These are phyloP conservation scores for Bimuria novae-zelandiae DNA, from an alignment of 2,329 filamentous ascomycete genomes.

Conservation along the genomic window DNA sequence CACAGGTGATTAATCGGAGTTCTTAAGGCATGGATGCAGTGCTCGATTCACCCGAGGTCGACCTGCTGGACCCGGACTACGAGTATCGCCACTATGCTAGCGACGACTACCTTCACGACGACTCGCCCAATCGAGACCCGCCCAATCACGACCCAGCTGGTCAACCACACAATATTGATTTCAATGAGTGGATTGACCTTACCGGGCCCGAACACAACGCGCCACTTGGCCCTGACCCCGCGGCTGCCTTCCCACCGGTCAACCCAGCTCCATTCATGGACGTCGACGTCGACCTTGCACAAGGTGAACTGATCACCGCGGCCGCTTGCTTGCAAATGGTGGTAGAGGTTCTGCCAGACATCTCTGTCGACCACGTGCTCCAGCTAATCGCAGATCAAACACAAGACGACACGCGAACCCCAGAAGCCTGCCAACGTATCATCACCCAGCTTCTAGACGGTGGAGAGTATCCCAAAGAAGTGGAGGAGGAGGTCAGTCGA, in stretches of 20 bases:
- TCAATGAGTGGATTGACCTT: neutral
- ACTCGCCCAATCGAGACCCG: neutral
- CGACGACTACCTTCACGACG: neutral
- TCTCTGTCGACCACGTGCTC: constrained; percentile 38
- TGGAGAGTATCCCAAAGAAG: constrained; percentile 42
- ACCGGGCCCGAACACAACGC: neutral
- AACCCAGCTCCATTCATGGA: too few species aligned
- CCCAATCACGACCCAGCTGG: neutral
- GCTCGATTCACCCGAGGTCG: constrained; percentile 12
- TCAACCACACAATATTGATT: neutral
- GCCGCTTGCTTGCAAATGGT: constrained; percentile 37
- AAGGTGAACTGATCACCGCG: constrained; percentile 22
- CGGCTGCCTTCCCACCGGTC: too few species aligned
- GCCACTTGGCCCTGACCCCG: too few species aligned
- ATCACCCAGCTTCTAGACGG: constrained; percentile 37
- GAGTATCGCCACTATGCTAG: neutral
- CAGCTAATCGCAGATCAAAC: constrained; percentile 28
- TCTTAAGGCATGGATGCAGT: neutral
- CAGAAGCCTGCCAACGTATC: constrained; percentile 30
- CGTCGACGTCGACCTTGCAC: neutral
- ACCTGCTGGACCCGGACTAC: constrained; percentile 31
- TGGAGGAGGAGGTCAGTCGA: constrained; percentile 29
- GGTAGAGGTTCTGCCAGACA: constrained; percentile 41
- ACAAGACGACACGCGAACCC: constrained; percentile 27
- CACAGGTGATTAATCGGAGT: too few species aligned